phyloP scores from a whole-genome alignment of 306 rosid genomes.

The Vigna mungo region DNA sequence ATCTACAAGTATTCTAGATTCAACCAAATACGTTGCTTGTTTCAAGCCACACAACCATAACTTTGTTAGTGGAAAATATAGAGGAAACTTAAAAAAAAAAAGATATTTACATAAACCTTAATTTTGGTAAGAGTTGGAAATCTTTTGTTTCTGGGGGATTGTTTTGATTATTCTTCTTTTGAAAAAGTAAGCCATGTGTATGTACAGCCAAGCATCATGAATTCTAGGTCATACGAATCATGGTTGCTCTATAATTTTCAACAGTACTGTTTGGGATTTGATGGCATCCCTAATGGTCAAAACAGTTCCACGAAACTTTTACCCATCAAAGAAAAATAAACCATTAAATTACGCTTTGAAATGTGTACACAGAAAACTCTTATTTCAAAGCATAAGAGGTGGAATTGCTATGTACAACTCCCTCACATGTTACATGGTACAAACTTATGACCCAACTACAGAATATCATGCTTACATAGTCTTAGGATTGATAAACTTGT shows the following conservation, averaged over 20 bases:
- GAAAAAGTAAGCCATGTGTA: slow-evolving; percentile 55
- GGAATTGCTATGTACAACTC: slow-evolving; percentile 1
- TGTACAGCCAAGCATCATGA: slow-evolving; percentile 65
- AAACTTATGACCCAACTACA: neutral
- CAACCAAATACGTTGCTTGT: slow-evolving; percentile 37
- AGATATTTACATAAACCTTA: slow-evolving; percentile 21
- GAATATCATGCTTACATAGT: neutral
- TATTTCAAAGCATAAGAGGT: slow-evolving; percentile 32
- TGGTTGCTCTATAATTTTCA: slow-evolving; percentile 51
- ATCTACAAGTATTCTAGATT: slow-evolving; percentile 41
- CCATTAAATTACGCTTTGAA: slow-evolving; percentile 23
- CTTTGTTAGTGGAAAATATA: slow-evolving; percentile 47
- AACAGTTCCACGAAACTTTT: slow-evolving; percentile 43
- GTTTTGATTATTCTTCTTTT: slow-evolving; percentile 44
- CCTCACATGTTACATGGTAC: neutral
- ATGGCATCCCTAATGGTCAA: slow-evolving; percentile 55
- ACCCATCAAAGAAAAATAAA: neutral
- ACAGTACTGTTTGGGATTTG: slow-evolving; percentile 36
- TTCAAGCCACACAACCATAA: slow-evolving; percentile 51
- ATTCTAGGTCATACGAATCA: slow-evolving; percentile 37
- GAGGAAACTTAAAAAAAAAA: slow-evolving; percentile 1
- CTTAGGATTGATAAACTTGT: neutral
- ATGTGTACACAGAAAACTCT: slow-evolving; percentile 27
- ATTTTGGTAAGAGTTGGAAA: slow-evolving; percentile 44
- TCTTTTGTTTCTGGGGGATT: slow-evolving; percentile 37